Evolutionary conservation across 2,329 filamentous ascomycete species (phyloP).

Genomic region (Aureobasidium vineae): DNA sequence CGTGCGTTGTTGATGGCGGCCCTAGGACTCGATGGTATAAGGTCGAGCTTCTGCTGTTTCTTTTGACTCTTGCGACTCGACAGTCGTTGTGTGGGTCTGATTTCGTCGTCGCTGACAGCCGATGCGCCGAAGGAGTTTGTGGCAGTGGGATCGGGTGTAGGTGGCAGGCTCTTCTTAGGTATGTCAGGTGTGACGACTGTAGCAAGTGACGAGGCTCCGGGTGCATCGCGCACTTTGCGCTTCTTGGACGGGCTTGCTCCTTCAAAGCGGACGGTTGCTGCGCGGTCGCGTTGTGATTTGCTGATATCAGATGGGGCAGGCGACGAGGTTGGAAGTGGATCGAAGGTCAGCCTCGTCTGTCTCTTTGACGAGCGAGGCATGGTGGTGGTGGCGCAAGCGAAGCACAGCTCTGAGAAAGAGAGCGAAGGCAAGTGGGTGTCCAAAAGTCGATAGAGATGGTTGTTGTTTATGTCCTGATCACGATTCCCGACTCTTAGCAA

Average conservation of each 20-base stretch:
- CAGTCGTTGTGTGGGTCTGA: constrained; percentile 31
- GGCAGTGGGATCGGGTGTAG: constrained; percentile 33
- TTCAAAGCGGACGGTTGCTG: constrained; percentile 39
- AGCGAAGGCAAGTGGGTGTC: not conserved
- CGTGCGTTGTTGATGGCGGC: constrained; percentile 20
- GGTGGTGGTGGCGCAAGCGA: not conserved
- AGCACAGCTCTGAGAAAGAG: not conserved
- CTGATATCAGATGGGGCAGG: constrained; percentile 39
- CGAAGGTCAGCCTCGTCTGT: constrained; percentile 48
- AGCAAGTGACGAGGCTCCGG: not conserved
- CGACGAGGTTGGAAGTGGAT: constrained; percentile 44
- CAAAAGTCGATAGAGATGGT: not conserved
- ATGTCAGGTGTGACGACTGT: not conserved
- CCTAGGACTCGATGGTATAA: constrained; percentile 4
- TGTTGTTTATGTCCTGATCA: not conserved
- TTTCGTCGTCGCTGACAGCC: constrained; percentile 32
- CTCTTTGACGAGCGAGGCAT: constrained; percentile 33
- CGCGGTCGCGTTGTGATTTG: constrained; percentile 37
- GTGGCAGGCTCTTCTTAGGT: constrained; percentile 27
- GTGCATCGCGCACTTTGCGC: constrained; percentile 30
- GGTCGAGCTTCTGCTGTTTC: constrained; percentile 38
- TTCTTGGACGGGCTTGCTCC: constrained; percentile 34
- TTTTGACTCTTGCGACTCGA: constrained; percentile 32
- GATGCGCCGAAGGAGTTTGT: constrained; percentile 28
- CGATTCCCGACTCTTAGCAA: not conserved